Percentiles rank a stretch among this genome's conserved stretches.
phyloP scores from a whole-genome alignment of 352 stramenopile species.

The Phytophthora sp. region DNA sequence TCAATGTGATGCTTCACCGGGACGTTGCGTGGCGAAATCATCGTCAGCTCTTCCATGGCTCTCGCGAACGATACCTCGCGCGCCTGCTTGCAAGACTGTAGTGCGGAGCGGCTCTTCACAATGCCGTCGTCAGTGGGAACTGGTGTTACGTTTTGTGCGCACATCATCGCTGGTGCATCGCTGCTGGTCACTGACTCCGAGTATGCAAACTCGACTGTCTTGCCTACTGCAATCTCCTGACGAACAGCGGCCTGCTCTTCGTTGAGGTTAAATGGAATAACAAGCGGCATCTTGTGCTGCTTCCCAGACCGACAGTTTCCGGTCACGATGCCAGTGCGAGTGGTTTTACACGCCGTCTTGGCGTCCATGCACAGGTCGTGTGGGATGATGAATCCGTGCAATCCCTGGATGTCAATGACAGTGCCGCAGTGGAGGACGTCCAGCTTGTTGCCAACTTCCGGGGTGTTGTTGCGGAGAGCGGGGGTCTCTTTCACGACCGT shows the following conservation, averaged over 20 bases:
- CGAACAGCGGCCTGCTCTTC: slow-evolving; percentile 46
- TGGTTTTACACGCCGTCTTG: slow-evolving; percentile 26
- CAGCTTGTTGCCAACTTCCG: slow-evolving; percentile 58
- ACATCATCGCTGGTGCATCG: slow-evolving; percentile 42
- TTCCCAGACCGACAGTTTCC: slow-evolving; percentile 11
- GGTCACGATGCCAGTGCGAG: slow-evolving; percentile 17
- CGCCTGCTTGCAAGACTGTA: slow-evolving; percentile 77
- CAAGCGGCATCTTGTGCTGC: slow-evolving; percentile 59
- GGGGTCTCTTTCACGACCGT: slow-evolving; percentile 20
- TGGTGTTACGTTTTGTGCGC: slow-evolving; percentile 65
- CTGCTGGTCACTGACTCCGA: slow-evolving; percentile 26
- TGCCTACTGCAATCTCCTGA: slow-evolving; percentile 64
- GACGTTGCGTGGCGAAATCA: slow-evolving; percentile 78
- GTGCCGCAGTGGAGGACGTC: slow-evolving; percentile 77
- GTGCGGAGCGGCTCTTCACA: slow-evolving; percentile 67
- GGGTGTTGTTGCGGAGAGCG: slow-evolving; percentile 16
- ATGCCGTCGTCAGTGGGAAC: slow-evolving; percentile 68
- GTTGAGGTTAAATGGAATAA: slow-evolving; percentile 73
- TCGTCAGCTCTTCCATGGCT: slow-evolving; percentile 79
- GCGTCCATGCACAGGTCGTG: slow-evolving; percentile 58
- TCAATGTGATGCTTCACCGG: slow-evolving; percentile 82
- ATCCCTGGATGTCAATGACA: slow-evolving; percentile 79
- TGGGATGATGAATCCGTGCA: slow-evolving; percentile 78
- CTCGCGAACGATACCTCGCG: slow-evolving; percentile 75
- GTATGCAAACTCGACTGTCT: slow-evolving; percentile 75